Base-by-base conservation (phyloP, 2,329 filamentous ascomycete species). In the Fusarium buxicola region DNA sequence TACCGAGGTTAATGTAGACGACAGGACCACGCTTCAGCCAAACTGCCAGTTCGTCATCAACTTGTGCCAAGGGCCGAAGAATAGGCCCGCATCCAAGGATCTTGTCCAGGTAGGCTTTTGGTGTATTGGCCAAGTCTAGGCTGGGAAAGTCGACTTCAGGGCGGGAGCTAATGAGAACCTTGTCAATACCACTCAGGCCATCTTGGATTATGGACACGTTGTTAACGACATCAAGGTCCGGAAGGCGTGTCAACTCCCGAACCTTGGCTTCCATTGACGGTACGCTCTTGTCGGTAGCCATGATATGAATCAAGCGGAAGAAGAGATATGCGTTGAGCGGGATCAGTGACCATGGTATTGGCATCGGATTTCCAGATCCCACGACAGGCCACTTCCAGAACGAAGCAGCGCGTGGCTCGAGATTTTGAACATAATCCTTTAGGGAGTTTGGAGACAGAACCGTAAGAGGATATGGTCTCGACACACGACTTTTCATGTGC, bases 351-450 rank as follows among this genome's bases (percentile, higher is more conserved):
- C 27, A 45, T 15, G 41, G 41, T 5, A 45, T 30, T 7, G 41
- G 41, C 16, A 15, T 45, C 5, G 41, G 16, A 21, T 31, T 18
- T 15, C 41, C 41, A 32, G 41, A 45, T 45, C 28, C 41, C 4
- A 32, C 41, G 15, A 45, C 41, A 5, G 41, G 9, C 41, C 41
- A 45, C 18, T 45, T 45, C 41, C 28, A 45, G 13, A 45, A 30
- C 9, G 16, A 28, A 5, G 41, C 41, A 11, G 27, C 41, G 5
- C 41, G 41, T 31, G 41, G 41, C 24, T 45, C 28, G 6, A 31
- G 4, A 13, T 24, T 27, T 27, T 45, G 41, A 9, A 45, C 11
- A 9, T 45, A 32, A 18, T 45, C 41, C 13, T 45, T 45, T 8
- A 45, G 18, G 3, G 41, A 31, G 41, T 45, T 45, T 11, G 41